Evolutionary conservation across 169 alveolate species (phyloP), one percentile per base, ranked within the genome.

Genomic region (Neospora caninum): DNA sequence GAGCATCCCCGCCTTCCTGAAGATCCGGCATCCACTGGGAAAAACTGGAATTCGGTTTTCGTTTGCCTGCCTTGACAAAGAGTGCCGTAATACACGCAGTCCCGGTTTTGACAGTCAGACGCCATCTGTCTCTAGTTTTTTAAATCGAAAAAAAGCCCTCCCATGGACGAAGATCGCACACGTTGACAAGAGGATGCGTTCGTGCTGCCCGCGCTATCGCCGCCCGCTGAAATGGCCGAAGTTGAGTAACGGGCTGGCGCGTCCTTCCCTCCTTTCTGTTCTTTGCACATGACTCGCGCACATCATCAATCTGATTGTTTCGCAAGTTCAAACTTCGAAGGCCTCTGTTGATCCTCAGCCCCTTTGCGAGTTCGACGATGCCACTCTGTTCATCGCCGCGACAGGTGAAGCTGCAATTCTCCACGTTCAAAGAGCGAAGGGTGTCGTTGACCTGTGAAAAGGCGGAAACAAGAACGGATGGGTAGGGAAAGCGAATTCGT

Each of bases 361-460:
- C 92, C 29, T 38, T 29, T 31, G 92, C 73, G 49, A 87, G 92
- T 0, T 45, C 92, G 41, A 16, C 80, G 80, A 87, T n/a, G 73
- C 92, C 92, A 13, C 58, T 53, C 80, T 87, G 80, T 45, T 87
- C 92, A 70, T 87, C 92, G 31, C 92, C 92, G 27, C 92, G 45
- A 27, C 80, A 45, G 34, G 92, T 49, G 36, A 87, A 27, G 43
- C 53, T 87, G 80, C 80, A 49, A 39, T 54, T 87, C 92, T 87
- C 92, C 53, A 87, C 80, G n/a, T 87, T 54, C 92, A 87, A 54
- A 34, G 73, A 54, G 39, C 92, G 73, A 69, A 87, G 45, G 36
- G 83, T 88, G 41, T 49, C 58, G 83, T 88, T 88, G 78, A 43
- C 83, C 92, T 88, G 69, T 16, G 39, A 45, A 39, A 78, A 0